Evolutionary conservation across 108 stramenopile genomes (phyloP).

Genomic region (Cylindrotheca fusiformis): DNA sequence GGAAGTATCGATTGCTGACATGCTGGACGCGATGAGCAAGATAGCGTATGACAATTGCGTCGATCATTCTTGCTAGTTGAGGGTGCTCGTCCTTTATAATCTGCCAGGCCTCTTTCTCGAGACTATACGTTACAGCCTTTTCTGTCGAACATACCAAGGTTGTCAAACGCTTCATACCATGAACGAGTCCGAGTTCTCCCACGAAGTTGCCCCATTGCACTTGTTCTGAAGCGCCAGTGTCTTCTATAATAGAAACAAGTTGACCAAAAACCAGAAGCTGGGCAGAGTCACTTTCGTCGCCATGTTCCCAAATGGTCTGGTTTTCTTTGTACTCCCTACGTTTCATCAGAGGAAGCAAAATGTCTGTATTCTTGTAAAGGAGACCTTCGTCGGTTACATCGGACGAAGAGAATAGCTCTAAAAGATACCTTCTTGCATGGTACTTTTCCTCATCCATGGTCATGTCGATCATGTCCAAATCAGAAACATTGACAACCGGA

Average conservation of each 20-base stretch:
- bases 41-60: constrained; percentile 71
- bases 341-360: constrained; percentile 29
- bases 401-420: constrained; percentile 30
- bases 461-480: constrained; percentile 2
- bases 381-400: not conserved
- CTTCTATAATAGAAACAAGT: constrained; percentile 60
- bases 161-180: constrained; percentile 51
- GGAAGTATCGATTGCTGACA: constrained; percentile 73
- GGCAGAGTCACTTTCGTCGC: constrained; percentile 47
- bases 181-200: constrained; percentile 75
- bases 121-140: constrained; percentile 56
- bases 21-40: constrained; percentile 72
- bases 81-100: constrained; percentile 36
- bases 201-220: constrained; percentile 48
- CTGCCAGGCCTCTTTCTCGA: constrained; percentile 44
- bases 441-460: constrained; percentile 27
- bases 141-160: constrained; percentile 50
- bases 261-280: constrained; percentile 58
- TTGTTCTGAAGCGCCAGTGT: constrained; percentile 44
- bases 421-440: constrained; percentile 28
- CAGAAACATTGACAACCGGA: not conserved
- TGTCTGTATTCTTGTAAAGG: constrained; percentile 9
- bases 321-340: constrained; percentile 48
- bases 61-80: constrained; percentile 44
- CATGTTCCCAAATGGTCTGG: constrained; percentile 62